Evolutionary conservation across 306 rosid species (phyloP), one percentile per base, ranked within the genome.

Genomic region (Vigna angularis): DNA sequence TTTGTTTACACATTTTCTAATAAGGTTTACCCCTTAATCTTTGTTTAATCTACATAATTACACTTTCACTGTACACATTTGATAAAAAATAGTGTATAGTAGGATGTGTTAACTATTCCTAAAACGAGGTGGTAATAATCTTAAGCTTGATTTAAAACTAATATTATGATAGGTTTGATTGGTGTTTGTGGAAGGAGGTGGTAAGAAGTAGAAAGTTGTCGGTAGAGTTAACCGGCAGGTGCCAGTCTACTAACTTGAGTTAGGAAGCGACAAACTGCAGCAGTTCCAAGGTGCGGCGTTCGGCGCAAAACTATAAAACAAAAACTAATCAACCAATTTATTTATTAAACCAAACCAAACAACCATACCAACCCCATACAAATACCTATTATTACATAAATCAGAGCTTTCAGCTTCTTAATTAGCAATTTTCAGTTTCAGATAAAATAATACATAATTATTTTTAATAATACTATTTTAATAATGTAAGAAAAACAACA

Each of bases 221-320:
- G 83, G 87, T 82, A 50, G 74, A 76, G 84, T 5, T 17, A 40
- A 85, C 89, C 53, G 70, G 76, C 85, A 80, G 83, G 88, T 84
- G 89, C 77, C 89, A 73, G 77, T 86, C 7, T 49, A 7, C 76
- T 79, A 74, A 79, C 34, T 72, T 72, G 36, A 22, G 61, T 74
- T 74, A 75, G 83, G 87, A 88, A 47, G 82, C 91, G 84, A 91
- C 93, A 84, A 88, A 85, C 20, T 51, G 81, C 89, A 77, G 85
- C 97, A 88, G 86, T 89, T 89, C 90, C 93, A 90, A 95, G 88
- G 91, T 91, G 90, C 96, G 96, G 98, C 93, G 96, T 86, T 93
- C 98, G 98, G 99, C 96, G 98, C 83, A 85, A 87, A 83, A 73
- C 59, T 57, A 16, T 16, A 30, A 15, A 34, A 36, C 38, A 20